Percentiles rank a stretch among this genome's conserved stretches.
These are phyloP conservation scores for Nephelium lappaceum DNA, from an alignment of 345 rosid genomes.

Conservation along the genomic window DNA sequence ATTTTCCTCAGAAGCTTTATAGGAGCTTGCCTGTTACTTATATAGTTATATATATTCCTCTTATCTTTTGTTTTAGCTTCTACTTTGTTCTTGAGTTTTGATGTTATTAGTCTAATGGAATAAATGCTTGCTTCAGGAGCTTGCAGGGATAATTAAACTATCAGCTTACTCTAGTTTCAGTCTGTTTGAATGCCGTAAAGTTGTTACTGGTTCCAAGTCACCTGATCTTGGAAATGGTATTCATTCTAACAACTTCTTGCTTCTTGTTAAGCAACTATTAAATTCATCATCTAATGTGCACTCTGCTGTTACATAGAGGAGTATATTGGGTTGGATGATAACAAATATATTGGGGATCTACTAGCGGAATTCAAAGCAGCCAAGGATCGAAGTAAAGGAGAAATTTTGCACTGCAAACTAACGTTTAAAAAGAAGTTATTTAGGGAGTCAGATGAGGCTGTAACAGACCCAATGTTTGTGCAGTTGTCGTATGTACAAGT, in stretches of 20 bases:
- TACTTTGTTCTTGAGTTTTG: constrained; percentile 3
- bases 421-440: constrained; percentile 88
- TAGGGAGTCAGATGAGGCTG: constrained; percentile 98
- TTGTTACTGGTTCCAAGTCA: constrained; percentile 88
- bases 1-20: background rate
- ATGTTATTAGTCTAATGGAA: constrained; percentile 22
- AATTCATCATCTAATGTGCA: constrained; percentile 26
- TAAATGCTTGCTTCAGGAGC: constrained; percentile 61
- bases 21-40: constrained; percentile 3
- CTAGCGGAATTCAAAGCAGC: constrained; percentile 91
- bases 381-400: constrained; percentile 95
- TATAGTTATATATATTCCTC: background rate
- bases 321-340: constrained; percentile 92
- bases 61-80: background rate
- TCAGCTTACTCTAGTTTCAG: constrained; percentile 93
- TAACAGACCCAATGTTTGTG: constrained; percentile 89
- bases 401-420: constrained; percentile 89
- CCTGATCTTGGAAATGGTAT: constrained; percentile 88
- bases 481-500: constrained; percentile 97
- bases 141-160: constrained; percentile 88
- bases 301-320: constrained; percentile 64
- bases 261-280: constrained; percentile 11
- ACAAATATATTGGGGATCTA: constrained; percentile 93
- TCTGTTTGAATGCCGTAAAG: constrained; percentile 93
- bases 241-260: constrained; percentile 20